phyloP scores from a whole-genome alignment of 495 filamentous ascomycete species.

The Talaromyces stipitatus region DNA sequence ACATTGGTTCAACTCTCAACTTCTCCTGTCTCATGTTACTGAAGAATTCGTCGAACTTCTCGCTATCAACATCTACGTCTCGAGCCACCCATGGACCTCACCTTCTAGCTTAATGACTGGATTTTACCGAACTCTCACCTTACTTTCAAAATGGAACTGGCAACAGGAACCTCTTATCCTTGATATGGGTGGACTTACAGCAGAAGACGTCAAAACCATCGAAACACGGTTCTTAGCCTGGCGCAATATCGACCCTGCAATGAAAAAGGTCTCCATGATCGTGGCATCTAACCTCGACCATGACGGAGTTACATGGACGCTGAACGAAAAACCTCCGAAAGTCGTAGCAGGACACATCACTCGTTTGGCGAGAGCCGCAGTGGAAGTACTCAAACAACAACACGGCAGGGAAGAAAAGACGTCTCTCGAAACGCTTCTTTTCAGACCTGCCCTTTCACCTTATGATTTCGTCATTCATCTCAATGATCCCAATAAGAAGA shows the following conservation, averaged over 20 bases:
- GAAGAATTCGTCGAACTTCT: slow-evolving; percentile 81
- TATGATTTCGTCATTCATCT: slow-evolving; percentile 83
- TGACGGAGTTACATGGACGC: slow-evolving; percentile 75
- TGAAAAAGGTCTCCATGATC: slow-evolving; percentile 79
- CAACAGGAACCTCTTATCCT: slow-evolving; percentile 70
- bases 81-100: slow-evolving; percentile 70
- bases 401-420: slow-evolving; percentile 17
- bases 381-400: slow-evolving; percentile 49
- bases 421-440: slow-evolving; percentile 57
- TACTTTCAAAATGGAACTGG: slow-evolving; percentile 89
- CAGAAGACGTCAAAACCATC: slow-evolving; percentile 46
- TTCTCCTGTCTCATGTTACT: slow-evolving; percentile 65
- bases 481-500: slow-evolving; percentile 60
- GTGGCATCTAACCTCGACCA: slow-evolving; percentile 71
- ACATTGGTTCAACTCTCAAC: slow-evolving; percentile 79
- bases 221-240: slow-evolving; percentile 63
- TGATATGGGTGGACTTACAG: slow-evolving; percentile 54
- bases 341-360: slow-evolving; percentile 83
- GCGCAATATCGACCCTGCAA: slow-evolving; percentile 77
- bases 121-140: slow-evolving; percentile 69
- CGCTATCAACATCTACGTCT: slow-evolving; percentile 65
- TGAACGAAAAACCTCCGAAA: slow-evolving; percentile 57
- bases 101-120: slow-evolving; percentile 75
- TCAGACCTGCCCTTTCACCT: slow-evolving; percentile 58
- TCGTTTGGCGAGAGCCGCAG: slow-evolving; percentile 65